Conservation (phyloP, 805 yeast species). For the Metschnikowia bowlesiae region DNA sequence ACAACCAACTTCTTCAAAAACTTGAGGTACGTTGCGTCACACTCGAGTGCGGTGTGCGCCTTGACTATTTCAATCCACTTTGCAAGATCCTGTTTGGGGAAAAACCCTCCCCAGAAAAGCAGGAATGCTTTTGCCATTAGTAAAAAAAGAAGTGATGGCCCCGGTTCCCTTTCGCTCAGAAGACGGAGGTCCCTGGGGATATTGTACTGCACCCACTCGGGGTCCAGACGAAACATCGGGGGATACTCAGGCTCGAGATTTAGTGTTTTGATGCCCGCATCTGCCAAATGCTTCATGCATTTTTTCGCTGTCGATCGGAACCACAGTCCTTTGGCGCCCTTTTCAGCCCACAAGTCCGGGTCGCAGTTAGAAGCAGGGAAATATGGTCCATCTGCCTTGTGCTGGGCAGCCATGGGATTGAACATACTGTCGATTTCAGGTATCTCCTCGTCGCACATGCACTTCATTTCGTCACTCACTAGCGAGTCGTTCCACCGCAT, state of each 20-base stretch:
- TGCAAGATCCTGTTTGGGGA: background rate
- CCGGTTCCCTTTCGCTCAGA: background rate
- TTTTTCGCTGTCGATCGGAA: background rate
- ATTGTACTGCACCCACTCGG: background rate
- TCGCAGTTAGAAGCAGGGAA: background rate
- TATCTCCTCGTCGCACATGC: conserved; percentile 31
- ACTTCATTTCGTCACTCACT: conserved; percentile 26
- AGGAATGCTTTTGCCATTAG: background rate
- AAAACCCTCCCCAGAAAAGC: background rate
- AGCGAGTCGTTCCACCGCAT: conserved; percentile 37
- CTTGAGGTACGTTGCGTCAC: background rate
- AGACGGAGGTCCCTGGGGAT: background rate
- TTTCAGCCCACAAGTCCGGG: background rate
- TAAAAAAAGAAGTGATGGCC: background rate
- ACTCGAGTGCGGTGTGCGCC: background rate
- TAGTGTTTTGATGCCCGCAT: background rate
- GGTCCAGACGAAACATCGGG: background rate
- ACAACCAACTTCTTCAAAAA: background rate
- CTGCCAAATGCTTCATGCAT: background rate
- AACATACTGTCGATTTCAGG: conserved; percentile 28
- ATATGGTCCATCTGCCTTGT: background rate
- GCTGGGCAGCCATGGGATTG: background rate
- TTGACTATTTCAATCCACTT: background rate
- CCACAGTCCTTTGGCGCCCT: background rate
- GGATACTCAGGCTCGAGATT: background rate